phyloP scores from a whole-genome alignment of 202 grass and related monocot species.

The Brachypodium distachyon region DNA sequence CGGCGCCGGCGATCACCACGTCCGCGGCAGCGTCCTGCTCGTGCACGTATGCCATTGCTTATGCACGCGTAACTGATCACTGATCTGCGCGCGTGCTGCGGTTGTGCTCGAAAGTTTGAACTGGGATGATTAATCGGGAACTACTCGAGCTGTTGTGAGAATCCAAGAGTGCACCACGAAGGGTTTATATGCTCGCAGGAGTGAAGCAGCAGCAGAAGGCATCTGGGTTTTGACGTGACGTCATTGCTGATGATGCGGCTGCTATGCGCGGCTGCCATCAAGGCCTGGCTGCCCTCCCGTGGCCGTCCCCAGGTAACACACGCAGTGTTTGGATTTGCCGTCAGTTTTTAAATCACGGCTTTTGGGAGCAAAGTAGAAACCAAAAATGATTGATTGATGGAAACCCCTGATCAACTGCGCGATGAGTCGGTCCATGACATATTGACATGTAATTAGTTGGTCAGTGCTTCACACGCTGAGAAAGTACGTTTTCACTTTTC shows the following conservation, averaged over 20 bases:
- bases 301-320: background rate
- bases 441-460: no score
- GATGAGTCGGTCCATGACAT: background rate
- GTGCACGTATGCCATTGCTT: background rate
- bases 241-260: background rate
- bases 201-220: background rate
- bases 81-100: background rate
- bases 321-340: background rate
- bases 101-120: background rate
- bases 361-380: background rate
- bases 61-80: background rate
- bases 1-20: slow-evolving; percentile 43
- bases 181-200: background rate
- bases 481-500: no score
- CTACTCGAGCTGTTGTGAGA: background rate
- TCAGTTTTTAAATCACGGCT: background rate
- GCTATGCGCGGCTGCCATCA: background rate
- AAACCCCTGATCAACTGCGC: background rate
- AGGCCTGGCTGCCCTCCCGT: background rate
- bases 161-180: background rate
- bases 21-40: background rate
- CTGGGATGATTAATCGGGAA: background rate
- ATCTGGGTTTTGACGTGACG: background rate
- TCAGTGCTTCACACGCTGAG: no score
- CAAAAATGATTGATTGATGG: background rate